Evolutionary conservation across 306 rosid genomes (phyloP).

Genomic region (Malus sieversii): DNA sequence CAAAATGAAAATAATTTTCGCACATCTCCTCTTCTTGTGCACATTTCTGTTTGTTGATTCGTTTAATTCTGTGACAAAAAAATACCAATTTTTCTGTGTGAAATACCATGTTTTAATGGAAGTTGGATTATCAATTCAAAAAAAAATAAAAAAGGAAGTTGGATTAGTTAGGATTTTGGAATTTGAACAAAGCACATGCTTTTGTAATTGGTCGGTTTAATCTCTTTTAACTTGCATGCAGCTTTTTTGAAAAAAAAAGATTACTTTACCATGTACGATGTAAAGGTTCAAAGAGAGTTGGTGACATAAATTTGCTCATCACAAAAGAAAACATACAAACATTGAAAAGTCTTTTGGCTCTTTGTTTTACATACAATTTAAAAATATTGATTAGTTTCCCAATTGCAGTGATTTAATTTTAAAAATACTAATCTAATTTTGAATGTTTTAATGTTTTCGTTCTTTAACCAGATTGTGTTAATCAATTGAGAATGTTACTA

Average conservation of each 20-base stretch:
- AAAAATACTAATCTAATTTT: too few species aligned
- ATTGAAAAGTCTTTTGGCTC: conserved; percentile 19
- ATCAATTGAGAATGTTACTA: background rate
- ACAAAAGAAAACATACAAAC: conserved; percentile 5
- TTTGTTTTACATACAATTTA: conserved; percentile 11
- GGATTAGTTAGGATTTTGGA: background rate
- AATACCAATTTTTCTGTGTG: background rate
- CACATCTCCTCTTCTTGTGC: background rate
- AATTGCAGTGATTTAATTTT: background rate
- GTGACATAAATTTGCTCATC: background rate
- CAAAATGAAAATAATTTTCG: too few species aligned
- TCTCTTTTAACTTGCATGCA: conserved; percentile 10
- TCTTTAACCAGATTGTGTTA: background rate
- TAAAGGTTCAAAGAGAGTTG: conserved; percentile 17
- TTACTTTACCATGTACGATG: conserved; percentile 13
- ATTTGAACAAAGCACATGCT: background rate
- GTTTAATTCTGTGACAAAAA: too few species aligned
- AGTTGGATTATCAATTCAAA: background rate
- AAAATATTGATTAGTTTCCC: background rate
- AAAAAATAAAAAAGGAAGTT: background rate
- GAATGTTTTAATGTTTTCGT: background rate
- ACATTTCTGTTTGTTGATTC: background rate
- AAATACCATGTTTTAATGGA: background rate
- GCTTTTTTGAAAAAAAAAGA: background rate
- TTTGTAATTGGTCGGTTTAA: conserved; percentile 7